Percentiles rank a stretch among this genome's conserved stretches.
Conservation (phyloP, 106 monocot species). For the Dendrobium catenatum region DNA sequence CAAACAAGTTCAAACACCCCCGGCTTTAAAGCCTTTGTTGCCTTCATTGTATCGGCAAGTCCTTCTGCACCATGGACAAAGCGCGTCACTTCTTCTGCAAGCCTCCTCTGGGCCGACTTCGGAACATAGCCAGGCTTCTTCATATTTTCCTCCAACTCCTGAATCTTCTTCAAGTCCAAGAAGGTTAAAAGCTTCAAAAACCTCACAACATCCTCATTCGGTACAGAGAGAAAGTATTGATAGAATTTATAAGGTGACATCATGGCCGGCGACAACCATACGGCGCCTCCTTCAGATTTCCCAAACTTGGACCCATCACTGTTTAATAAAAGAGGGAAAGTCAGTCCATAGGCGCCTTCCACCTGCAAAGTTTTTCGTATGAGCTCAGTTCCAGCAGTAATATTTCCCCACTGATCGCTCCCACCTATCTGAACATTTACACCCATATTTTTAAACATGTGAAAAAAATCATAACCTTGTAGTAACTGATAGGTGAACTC, state of each 20-base stretch:
- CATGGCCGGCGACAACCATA: constrained; percentile 67
- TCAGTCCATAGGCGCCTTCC: constrained; percentile 85
- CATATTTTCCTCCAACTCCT: constrained; percentile 59
- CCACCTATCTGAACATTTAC: too few relatives aligned
- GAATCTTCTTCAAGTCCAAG: constrained; percentile 73
- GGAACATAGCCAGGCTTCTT: constrained; percentile 63
- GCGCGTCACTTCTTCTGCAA: constrained; percentile 23
- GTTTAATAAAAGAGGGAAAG: constrained; percentile 86
- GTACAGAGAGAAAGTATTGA: constrained; percentile 78
- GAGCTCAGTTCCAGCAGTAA: too few relatives aligned
- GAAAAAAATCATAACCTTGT: too few relatives aligned
- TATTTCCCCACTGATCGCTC: too few relatives aligned
- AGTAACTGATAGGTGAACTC: too few relatives aligned
- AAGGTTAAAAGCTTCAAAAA: constrained; percentile 88
- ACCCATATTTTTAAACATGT: too few relatives aligned
- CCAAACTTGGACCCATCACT: constrained; percentile 94
- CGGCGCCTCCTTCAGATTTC: constrained; percentile 11
- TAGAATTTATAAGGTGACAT: constrained; percentile 90
- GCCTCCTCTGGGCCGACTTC: constrained; percentile 41
- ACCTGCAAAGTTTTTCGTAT: too few relatives aligned
- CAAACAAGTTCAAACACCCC: constrained; percentile 23
- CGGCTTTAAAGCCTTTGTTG: constrained; percentile 64
- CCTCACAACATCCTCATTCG: constrained; percentile 81
- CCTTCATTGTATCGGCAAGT: constrained; percentile 66
- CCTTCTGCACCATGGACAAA: constrained; percentile 92